These are phyloP conservation scores for Psilocybe cyanescens DNA, from an alignment of 768 basidiomycete species.

Conservation along the genomic window DNA sequence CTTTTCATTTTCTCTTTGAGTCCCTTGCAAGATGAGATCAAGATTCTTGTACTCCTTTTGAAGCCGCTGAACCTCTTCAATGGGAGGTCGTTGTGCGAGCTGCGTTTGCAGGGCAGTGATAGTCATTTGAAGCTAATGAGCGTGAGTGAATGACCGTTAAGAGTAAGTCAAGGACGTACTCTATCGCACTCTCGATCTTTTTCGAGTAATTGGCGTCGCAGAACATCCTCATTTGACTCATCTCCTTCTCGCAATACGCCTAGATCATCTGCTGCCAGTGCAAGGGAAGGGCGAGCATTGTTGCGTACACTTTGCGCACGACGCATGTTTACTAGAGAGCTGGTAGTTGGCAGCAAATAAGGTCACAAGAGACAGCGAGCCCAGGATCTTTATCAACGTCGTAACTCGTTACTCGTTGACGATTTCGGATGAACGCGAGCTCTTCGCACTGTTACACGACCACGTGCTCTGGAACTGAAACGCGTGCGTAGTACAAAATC, in stretches of 20 bases:
- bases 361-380: too few species aligned
- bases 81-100: slow-evolving; percentile 67
- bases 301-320: slow-evolving; percentile 67
- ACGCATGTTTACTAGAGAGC: slow-evolving; percentile 43
- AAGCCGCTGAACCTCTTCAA: slow-evolving; percentile 66
- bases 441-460: too few species aligned
- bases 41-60: slow-evolving; percentile 77
- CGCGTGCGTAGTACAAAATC: too few species aligned
- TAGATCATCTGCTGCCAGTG: slow-evolving; percentile 59
- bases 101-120: slow-evolving; percentile 67
- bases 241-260: slow-evolving; percentile 60
- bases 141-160: neutral
- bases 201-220: slow-evolving; percentile 67
- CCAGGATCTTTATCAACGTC: too few species aligned
- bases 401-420: too few species aligned
- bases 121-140: slow-evolving; percentile 59
- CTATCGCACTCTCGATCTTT: slow-evolving; percentile 75
- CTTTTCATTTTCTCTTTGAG: slow-evolving; percentile 84
- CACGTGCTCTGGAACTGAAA: too few species aligned
- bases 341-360: too few species aligned
- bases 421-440: too few species aligned
- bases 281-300: slow-evolving; percentile 54
- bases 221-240: slow-evolving; percentile 61
- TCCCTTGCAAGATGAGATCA: slow-evolving; percentile 77
- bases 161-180: slow-evolving; percentile 35